Conservation (phyloP, 179 eudicot genomes). For the Spergularia azorica region DNA sequence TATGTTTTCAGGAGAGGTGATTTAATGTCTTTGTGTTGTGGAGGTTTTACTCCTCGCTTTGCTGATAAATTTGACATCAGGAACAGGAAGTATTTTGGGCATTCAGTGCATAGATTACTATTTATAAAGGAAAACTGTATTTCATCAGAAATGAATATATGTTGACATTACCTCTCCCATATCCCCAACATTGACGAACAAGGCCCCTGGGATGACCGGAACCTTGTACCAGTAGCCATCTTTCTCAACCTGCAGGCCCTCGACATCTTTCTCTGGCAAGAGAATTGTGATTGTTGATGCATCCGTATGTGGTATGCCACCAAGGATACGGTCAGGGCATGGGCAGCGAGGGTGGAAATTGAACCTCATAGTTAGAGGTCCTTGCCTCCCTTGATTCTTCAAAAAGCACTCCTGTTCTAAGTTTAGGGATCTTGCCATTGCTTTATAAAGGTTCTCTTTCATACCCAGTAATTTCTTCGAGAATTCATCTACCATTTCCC, state of each 20-base stretch:
- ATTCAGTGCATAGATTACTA: neutral
- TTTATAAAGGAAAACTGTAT: neutral
- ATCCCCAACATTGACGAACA: constrained; percentile 48
- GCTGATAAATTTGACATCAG: no score
- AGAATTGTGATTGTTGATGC: constrained; percentile 40
- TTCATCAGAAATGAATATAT: neutral
- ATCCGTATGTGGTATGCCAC: constrained; percentile 47
- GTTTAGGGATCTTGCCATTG: constrained; percentile 22
- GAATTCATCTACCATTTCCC: constrained; percentile 18
- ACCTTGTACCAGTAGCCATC: constrained; percentile 43
- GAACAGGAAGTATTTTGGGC: neutral
- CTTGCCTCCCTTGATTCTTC: constrained; percentile 37
- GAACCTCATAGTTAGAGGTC: constrained; percentile 26
- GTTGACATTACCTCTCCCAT: constrained; percentile 42
- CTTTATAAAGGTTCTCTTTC: constrained; percentile 3
- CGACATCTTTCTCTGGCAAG: constrained; percentile 32
- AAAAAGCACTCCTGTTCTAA: constrained; percentile 32
- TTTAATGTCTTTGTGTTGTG: no score
- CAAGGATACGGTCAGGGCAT: constrained; percentile 45
- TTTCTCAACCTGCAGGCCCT: constrained; percentile 42
- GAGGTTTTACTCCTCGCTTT: no score
- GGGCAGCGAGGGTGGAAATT: constrained; percentile 44
- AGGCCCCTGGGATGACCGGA: constrained; percentile 35
- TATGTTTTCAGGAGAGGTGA: no score
- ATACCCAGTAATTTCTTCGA: neutral